These are phyloP conservation scores for Diaporthe amygdali DNA, from an alignment of 2,329 filamentous ascomycete species.

Conservation along the genomic window DNA sequence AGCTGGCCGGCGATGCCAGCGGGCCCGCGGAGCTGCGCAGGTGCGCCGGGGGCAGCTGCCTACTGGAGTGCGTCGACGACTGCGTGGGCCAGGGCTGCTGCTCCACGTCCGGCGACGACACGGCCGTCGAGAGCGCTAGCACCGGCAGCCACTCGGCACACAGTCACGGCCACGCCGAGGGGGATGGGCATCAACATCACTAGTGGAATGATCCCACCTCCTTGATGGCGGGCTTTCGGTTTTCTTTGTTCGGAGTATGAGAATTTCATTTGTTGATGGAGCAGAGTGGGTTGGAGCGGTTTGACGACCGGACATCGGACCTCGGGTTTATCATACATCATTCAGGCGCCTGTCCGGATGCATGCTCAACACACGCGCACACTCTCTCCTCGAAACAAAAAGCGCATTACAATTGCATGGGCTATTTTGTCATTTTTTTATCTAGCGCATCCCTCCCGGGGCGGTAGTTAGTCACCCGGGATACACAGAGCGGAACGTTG, in stretches of 20 bases:
- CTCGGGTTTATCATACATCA: neutral
- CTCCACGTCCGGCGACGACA: conserved; percentile 29
- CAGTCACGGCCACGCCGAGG: conserved; percentile 32
- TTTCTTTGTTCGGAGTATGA: conserved; percentile 18
- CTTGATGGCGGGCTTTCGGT: conserved; percentile 7
- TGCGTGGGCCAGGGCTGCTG: conserved; percentile 54
- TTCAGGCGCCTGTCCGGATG: neutral
- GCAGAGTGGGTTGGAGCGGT: neutral
- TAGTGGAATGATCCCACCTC: conserved; percentile 6
- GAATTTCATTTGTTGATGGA: neutral
- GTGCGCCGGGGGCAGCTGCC: conserved; percentile 41
- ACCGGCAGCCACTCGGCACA: conserved; percentile 37
- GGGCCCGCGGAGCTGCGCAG: conserved; percentile 34
- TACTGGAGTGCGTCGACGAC: conserved; percentile 59
- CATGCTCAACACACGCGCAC: neutral
- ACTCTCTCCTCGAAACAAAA: neutral
- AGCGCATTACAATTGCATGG: conserved; percentile 4
- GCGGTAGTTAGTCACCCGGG: neutral
- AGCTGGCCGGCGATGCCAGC: conserved; percentile 37
- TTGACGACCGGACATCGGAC: neutral
- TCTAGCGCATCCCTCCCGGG: neutral
- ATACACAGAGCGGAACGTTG: neutral
- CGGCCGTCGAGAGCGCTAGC: conserved; percentile 35
- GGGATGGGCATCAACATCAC: conserved; percentile 40
- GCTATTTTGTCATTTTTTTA: neutral